Base-by-base conservation (phyloP, 73 alveolate genomes). In the Chromera velia region DNA sequence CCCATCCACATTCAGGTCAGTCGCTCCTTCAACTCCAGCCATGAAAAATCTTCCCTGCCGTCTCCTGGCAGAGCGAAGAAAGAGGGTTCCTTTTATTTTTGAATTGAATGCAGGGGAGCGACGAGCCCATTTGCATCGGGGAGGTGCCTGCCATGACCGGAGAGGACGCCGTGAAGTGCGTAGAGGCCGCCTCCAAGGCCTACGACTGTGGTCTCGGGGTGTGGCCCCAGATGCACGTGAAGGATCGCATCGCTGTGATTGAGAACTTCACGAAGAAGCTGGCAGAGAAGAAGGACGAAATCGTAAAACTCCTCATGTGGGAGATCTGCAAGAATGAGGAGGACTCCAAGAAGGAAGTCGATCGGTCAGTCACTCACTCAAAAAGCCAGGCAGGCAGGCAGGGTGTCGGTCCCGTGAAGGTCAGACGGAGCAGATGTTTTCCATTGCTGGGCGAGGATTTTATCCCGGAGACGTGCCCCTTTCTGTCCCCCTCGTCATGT, bases 181-280 rank as follows among this genome's bases (percentile, higher is more conserved):
- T 74, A 1, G 32, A 47, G 24, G 81, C 81, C 22, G 81, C 81
- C 19, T 34, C 81, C 64, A 74, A 74, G 69, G 81, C 81, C 27
- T 74, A 72, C 72, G 81, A 49, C 63, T 28, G 63, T 29, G 81
- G 81, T 49, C 81, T 70, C 7, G 81, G 81, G 10, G 81, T 48
- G 66, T 74, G 81, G 81, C 81, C 81, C 13, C 71, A 26, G 17
- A 74, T 30, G 81, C 28, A 33, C 0, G 63, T 74, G 34, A 32
- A 47, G 33, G 40, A 74, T 32, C 72, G 81, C 0, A 49, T 74
- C n/a, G 64, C 33, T 0, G 81, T 33, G 55, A 72, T 74, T 55
- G 81, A 74, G 72, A 74, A 49, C 63, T 28, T 74, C 27, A 62
- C 49, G 55, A 9, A 0, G 10, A 74, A 74, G 72, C 63, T 74